These are phyloP conservation scores for Candida takata DNA, from an alignment of 805 yeast species.

Conservation along the genomic window DNA sequence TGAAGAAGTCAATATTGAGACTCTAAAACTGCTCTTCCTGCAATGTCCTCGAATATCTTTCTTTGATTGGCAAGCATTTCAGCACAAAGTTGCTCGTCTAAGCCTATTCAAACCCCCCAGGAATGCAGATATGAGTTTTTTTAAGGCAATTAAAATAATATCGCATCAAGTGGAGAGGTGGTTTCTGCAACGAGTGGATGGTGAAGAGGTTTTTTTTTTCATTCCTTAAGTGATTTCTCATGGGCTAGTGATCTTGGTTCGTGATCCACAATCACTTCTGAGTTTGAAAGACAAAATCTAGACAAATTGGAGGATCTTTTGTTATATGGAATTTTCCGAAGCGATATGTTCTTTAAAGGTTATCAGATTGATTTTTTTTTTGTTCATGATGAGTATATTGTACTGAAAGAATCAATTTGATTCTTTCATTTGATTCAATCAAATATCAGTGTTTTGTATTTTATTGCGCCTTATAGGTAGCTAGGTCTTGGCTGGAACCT, in stretches of 20 bases:
- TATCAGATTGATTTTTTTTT: too few species aligned
- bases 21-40: too few species aligned
- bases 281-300: too few species aligned
- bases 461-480: not conserved
- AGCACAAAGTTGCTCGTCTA: too few species aligned
- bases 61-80: too few species aligned
- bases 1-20: too few species aligned
- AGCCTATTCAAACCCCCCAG: too few species aligned
- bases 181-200: not conserved
- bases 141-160: too few species aligned
- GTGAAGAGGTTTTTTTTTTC: not conserved
- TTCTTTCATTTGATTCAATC: slow-evolving; percentile 1
- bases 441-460: not conserved
- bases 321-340: slow-evolving; percentile 2
- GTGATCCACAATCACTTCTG: slow-evolving; percentile 1
- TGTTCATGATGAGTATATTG: slow-evolving; percentile 4
- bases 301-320: not conserved
- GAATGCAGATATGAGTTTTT: too few species aligned
- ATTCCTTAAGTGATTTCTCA: slow-evolving; percentile 1
- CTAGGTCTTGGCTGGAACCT: not conserved
- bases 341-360: slow-evolving; percentile 4
- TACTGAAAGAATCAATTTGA: too few species aligned
- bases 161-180: too few species aligned
- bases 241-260: not conserved
- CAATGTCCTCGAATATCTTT: too few species aligned